These are phyloP conservation scores for Pistacia atlantica DNA, from an alignment of 345 rosid genomes.

Conservation along the genomic window DNA sequence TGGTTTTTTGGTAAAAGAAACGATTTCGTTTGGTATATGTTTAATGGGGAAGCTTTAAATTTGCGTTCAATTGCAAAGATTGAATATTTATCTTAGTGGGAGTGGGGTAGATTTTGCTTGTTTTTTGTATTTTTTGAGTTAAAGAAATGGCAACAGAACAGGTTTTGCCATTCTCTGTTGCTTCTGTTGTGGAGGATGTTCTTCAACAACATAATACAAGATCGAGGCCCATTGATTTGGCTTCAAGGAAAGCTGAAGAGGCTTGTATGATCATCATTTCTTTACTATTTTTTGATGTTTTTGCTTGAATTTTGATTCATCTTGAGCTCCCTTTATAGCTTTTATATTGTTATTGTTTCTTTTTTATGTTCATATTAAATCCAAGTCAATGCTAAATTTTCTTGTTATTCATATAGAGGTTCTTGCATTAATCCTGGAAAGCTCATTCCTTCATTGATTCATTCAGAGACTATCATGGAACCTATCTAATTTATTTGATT, in stretches of 20 bases:
- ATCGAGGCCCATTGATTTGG: slow-evolving; percentile 41
- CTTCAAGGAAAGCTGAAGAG: slow-evolving; percentile 66
- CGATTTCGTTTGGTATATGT: neutral
- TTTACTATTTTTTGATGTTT: slow-evolving; percentile 6
- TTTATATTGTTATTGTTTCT: neutral
- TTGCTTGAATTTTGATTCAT: neutral
- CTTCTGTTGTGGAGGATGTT: slow-evolving; percentile 76
- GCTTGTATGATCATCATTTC: slow-evolving; percentile 53
- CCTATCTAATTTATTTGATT: neutral
- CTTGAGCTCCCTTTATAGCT: neutral
- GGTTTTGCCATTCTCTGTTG: slow-evolving; percentile 49
- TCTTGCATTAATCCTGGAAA: neutral
- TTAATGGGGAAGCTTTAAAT: slow-evolving; percentile 11
- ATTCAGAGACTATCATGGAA: slow-evolving; percentile 8
- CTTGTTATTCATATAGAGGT: neutral
- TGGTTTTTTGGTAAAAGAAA: neutral
- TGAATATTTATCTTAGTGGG: neutral
- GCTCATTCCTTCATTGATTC: slow-evolving; percentile 2
- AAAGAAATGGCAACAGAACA: slow-evolving; percentile 57
- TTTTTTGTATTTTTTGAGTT: neutral
- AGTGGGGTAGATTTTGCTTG: neutral
- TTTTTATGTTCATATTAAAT: neutral
- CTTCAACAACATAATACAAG: slow-evolving; percentile 60
- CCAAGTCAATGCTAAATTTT: neutral
- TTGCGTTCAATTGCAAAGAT: slow-evolving; percentile 6